These are phyloP conservation scores for Fusarium piperis DNA, from an alignment of 2,329 filamentous ascomycete genomes.

Conservation along the genomic window DNA sequence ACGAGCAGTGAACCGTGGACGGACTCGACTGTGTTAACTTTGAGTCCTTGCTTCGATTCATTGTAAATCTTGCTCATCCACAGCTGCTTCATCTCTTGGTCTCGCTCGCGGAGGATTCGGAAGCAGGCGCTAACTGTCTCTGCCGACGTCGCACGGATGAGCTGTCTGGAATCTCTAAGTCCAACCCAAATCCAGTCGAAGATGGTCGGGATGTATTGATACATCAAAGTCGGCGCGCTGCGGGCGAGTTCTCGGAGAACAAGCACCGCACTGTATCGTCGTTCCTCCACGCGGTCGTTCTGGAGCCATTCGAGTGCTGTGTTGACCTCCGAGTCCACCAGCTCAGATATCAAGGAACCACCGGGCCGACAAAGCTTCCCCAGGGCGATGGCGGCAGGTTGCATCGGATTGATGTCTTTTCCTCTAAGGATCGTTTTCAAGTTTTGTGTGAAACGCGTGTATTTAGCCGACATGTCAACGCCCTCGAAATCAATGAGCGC, in stretches of 20 bases:
- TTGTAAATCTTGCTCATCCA: slow-evolving; percentile 94
- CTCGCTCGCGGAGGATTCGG: slow-evolving; percentile 92
- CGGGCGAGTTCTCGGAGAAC: slow-evolving; percentile 89
- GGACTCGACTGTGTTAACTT: slow-evolving; percentile 82
- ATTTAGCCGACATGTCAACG: slow-evolving; percentile 91
- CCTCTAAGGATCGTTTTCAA: slow-evolving; percentile 88
- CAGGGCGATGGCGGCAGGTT: slow-evolving; percentile 86
- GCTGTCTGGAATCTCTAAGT: slow-evolving; percentile 85
- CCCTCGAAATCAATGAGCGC: slow-evolving; percentile 96
- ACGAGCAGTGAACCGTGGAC: slow-evolving; percentile 95
- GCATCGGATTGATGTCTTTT: slow-evolving; percentile 90
- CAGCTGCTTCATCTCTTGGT: slow-evolving; percentile 83
- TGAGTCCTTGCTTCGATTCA: slow-evolving; percentile 83
- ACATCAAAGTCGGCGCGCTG: slow-evolving; percentile 94
- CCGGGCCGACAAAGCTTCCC: slow-evolving; percentile 92
- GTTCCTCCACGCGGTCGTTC: slow-evolving; percentile 91
- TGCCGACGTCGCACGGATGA: slow-evolving; percentile 91
- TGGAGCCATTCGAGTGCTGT: slow-evolving; percentile 97
- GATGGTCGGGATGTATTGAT: slow-evolving; percentile 92
- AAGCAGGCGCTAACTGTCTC: slow-evolving; percentile 96
- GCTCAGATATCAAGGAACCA: slow-evolving; percentile 90
- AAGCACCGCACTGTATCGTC: slow-evolving; percentile 91
- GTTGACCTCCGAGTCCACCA: slow-evolving; percentile 97
- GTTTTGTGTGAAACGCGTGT: slow-evolving; percentile 91
- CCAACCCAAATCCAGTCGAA: slow-evolving; percentile 98